A percentile compares a stretch with the other conserved stretches of the same genome.
Conservation (phyloP, 2,329 filamentous ascomycete species). For the Aspergillus ruber region DNA sequence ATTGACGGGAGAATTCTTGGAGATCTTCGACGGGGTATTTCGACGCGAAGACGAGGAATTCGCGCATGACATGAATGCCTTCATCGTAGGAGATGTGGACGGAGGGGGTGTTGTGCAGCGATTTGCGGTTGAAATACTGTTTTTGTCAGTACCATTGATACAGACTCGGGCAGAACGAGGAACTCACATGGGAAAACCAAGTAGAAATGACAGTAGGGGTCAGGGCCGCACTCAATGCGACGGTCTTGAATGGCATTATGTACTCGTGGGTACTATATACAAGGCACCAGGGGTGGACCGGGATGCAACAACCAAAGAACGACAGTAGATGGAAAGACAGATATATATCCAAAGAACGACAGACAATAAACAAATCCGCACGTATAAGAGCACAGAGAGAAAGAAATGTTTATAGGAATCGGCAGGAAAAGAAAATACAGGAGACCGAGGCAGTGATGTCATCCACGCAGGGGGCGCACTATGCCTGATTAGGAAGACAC, state of each 20-base stretch:
- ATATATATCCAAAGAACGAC: no score
- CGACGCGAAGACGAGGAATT: slow-evolving; percentile 78
- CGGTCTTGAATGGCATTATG: slow-evolving; percentile 64
- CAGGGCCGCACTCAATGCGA: slow-evolving; percentile 74
- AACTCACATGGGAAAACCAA: slow-evolving; percentile 72
- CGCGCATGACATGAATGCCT: slow-evolving; percentile 77
- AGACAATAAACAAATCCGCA: no score
- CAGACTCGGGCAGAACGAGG: not conserved
- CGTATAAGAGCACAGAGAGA: no score
- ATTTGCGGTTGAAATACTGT: slow-evolving; percentile 76
- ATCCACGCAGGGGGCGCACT: not conserved
- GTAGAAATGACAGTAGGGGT: slow-evolving; percentile 84
- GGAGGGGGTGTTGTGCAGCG: slow-evolving; percentile 70
- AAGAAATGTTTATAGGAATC: not conserved
- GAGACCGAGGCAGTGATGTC: not conserved
- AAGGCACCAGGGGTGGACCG: no score
- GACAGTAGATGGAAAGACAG: not conserved
- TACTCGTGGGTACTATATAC: not conserved
- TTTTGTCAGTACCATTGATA: not conserved
- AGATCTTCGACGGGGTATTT: slow-evolving; percentile 89
- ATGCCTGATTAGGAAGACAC: not conserved
- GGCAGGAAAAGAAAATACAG: not conserved
- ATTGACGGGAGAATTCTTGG: slow-evolving; percentile 84
- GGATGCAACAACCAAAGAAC: not conserved
- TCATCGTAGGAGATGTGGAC: slow-evolving; percentile 92